A percentile compares a stretch with the other conserved stretches of the same genome.
Conservation (phyloP, 306 rosid genomes). For the Oxytropis ochrocephala region DNA sequence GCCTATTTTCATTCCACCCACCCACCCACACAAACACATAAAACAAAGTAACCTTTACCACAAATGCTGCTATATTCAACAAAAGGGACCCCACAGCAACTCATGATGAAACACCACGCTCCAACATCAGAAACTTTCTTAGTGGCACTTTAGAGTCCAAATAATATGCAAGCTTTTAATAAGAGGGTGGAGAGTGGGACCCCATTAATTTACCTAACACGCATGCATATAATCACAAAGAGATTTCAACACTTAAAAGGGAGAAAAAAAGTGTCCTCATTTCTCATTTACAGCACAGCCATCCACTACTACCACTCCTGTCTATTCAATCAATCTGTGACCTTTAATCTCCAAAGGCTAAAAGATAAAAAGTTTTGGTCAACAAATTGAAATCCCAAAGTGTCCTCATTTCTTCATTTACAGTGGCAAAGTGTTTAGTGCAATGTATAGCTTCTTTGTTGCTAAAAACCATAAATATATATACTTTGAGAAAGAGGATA, state of each 20-base stretch:
- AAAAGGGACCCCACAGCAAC: conserved; percentile 45
- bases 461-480: conserved; percentile 37
- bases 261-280: conserved; percentile 42
- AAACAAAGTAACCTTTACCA: conserved; percentile 56
- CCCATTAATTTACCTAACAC: conserved; percentile 61
- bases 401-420: conserved; percentile 22
- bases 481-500: conserved; percentile 32
- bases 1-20: conserved; percentile 27
- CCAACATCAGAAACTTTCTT: conserved; percentile 45
- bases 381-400: conserved; percentile 30
- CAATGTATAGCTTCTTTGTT: conserved; percentile 25
- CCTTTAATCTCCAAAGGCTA: conserved; percentile 46
- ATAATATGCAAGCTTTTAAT: conserved; percentile 20
- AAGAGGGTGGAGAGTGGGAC: conserved; percentile 58
- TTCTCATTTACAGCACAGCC: conserved; percentile 62
- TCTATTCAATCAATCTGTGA: conserved; percentile 50
- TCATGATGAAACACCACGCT: conserved; percentile 47
- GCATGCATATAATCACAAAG: conserved; percentile 67
- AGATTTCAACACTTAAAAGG: conserved; percentile 37
- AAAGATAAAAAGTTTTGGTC: conserved; percentile 39
- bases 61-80: conserved; percentile 21
- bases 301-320: conserved; percentile 54
- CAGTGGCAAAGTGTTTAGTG: conserved; percentile 30
- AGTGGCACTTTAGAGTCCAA: conserved; percentile 33
- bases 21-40: conserved; percentile 40